These are phyloP conservation scores for Coniochaeta sp. DNA, from an alignment of 2,329 filamentous ascomycete genomes.

Conservation along the genomic window DNA sequence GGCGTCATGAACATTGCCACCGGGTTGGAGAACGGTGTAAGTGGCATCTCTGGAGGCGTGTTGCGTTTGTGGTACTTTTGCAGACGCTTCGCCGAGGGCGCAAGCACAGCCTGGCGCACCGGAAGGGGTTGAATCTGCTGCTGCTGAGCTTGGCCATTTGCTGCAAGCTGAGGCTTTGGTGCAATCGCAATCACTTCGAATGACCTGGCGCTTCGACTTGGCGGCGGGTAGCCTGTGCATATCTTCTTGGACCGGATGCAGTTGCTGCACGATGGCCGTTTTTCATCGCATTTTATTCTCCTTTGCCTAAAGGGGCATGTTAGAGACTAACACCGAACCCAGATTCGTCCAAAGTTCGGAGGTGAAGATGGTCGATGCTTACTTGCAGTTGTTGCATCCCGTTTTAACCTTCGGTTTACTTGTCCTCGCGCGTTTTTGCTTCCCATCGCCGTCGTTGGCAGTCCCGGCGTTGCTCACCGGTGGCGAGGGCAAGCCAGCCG, in stretches of 20 bases:
- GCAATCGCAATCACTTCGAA: constrained; percentile 43
- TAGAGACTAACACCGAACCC: neutral
- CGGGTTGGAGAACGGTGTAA: constrained; percentile 4
- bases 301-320: constrained; percentile 34
- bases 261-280: constrained; percentile 51
- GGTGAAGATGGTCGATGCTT: constrained; percentile 20
- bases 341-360: neutral
- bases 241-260: constrained; percentile 51
- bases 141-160: constrained; percentile 10
- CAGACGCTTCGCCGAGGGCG: constrained; percentile 13
- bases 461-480: constrained; percentile 4
- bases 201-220: constrained; percentile 37
- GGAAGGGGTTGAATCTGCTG: constrained; percentile 9
- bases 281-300: constrained; percentile 62
- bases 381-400: constrained; percentile 64
- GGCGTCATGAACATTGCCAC: constrained; percentile 28
- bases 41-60: constrained; percentile 7
- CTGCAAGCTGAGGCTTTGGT: constrained; percentile 36
- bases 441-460: constrained; percentile 18
- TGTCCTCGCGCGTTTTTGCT: constrained; percentile 38
- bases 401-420: constrained; percentile 60
- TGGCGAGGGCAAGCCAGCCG: neutral
- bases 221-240: constrained; percentile 58
- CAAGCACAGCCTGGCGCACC: constrained; percentile 13
- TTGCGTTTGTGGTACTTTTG: constrained; percentile 21